Percentiles rank a stretch among this genome's conserved stretches.
phyloP scores from a whole-genome alignment of 1,139 yeast genomes.

The Debaryomyces subglobosus region DNA sequence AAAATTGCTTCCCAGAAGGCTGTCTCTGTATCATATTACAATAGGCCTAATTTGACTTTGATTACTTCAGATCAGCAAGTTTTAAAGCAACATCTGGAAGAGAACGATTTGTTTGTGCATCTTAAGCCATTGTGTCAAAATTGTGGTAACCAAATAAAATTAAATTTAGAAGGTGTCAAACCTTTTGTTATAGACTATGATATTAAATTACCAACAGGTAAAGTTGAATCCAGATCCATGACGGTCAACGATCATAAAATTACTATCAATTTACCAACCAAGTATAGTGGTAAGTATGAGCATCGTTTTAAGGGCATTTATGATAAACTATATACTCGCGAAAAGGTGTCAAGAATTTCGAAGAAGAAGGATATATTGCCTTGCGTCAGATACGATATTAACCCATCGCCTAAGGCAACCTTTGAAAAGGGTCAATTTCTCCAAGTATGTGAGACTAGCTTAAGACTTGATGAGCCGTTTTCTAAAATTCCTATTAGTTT shows the following conservation, averaged over 20 bases:
- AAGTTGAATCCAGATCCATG: slow-evolving; percentile 37
- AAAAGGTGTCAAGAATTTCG: slow-evolving; percentile 32
- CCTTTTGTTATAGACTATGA: slow-evolving; percentile 79
- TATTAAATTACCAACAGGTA: slow-evolving; percentile 61
- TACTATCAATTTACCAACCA: slow-evolving; percentile 37
- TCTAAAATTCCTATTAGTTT: slow-evolving; percentile 59
- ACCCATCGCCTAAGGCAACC: slow-evolving; percentile 59
- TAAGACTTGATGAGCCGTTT: slow-evolving; percentile 30
- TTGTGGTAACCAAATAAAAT: slow-evolving; percentile 26
- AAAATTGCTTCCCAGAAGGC: slow-evolving; percentile 37
- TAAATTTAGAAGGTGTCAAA: slow-evolving; percentile 55
- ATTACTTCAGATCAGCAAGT: slow-evolving; percentile 19
- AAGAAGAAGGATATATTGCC: slow-evolving; percentile 35
- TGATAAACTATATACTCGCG: slow-evolving; percentile 65
- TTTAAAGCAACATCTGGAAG: slow-evolving; percentile 24
- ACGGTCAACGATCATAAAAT: slow-evolving; percentile 29
- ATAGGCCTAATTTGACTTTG: slow-evolving; percentile 55
- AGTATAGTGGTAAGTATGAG: slow-evolving; percentile 57
- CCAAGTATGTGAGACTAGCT: slow-evolving; percentile 61
- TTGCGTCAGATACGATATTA: slow-evolving; percentile 60
- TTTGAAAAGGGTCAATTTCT: slow-evolving; percentile 53
- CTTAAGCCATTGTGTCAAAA: slow-evolving; percentile 40
- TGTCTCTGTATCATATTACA: slow-evolving; percentile 52
- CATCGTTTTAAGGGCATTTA: slow-evolving; percentile 64
- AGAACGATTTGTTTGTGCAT: slow-evolving; percentile 19